Conservation (phyloP, 2,329 filamentous ascomycete genomes). For the Arthroderma uncinatum region DNA sequence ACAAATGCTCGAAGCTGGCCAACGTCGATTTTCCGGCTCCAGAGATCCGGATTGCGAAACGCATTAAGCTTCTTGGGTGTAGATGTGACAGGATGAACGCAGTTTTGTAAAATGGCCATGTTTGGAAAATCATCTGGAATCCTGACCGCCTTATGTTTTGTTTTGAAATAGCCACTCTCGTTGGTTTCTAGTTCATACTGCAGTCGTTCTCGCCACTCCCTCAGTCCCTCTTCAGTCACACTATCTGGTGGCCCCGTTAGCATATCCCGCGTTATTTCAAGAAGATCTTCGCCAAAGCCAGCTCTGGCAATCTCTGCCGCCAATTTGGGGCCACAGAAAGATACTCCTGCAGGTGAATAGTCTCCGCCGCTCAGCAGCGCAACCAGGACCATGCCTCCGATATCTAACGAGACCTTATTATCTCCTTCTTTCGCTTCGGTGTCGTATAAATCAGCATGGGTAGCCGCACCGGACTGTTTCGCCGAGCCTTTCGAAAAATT, state of each 20-base stretch:
- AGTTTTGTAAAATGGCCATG: constrained; percentile 67
- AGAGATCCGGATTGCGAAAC: constrained; percentile 45
- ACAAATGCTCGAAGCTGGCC: constrained; percentile 60
- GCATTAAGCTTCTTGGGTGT: constrained; percentile 44
- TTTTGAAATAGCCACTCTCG: constrained; percentile 66
- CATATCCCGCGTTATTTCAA: constrained; percentile 28
- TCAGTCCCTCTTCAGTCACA: constrained; percentile 48
- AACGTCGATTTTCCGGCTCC: constrained; percentile 55
- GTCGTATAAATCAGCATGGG: constrained; percentile 76
- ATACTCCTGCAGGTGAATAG: constrained; percentile 78
- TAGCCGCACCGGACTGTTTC: constrained; percentile 53
- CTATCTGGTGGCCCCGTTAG: neutral
- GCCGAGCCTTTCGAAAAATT: constrained; percentile 72
- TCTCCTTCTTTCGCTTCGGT: constrained; percentile 45
- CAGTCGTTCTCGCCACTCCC: constrained; percentile 60
- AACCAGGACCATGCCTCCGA: constrained; percentile 84
- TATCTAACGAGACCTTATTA: constrained; percentile 46
- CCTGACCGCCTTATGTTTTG: constrained; percentile 58
- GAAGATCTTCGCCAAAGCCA: constrained; percentile 66
- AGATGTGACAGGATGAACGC: constrained; percentile 78
- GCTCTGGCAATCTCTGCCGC: constrained; percentile 84
- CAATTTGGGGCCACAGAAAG: constrained; percentile 74
- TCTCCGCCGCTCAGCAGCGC: constrained; percentile 93
- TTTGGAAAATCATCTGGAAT: constrained; percentile 78
- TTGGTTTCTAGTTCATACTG: constrained; percentile 72